Percentiles rank a stretch among this genome's conserved stretches.
Evolutionary conservation across 2,329 filamentous ascomycete genomes (phyloP).

Genomic region (Xylaria arbuscula): DNA sequence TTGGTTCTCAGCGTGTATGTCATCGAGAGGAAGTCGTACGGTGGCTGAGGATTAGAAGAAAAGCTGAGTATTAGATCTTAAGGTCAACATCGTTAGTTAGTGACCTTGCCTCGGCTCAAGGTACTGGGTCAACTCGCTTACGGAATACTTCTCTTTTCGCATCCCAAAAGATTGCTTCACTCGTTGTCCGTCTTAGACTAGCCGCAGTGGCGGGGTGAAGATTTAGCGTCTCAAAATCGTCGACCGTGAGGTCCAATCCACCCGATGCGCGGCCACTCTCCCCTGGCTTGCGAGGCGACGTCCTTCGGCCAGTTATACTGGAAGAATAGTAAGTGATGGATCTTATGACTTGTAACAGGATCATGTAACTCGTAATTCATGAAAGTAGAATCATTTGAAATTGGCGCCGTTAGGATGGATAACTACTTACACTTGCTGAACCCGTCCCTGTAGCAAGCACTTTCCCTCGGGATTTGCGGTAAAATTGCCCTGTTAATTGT

Average conservation of each 20-base stretch:
- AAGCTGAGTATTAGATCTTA: conserved; percentile 58
- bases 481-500: conserved; percentile 44
- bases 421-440: conserved; percentile 46
- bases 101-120: neutral
- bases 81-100: conserved; percentile 31
- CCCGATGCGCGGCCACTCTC: conserved; percentile 36
- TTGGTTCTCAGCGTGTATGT: conserved; percentile 56
- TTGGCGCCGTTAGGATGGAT: neutral
- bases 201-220: conserved; percentile 47
- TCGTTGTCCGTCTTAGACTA: conserved; percentile 45
- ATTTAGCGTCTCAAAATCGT: conserved; percentile 46
- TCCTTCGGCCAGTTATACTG: conserved; percentile 46
- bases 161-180: conserved; percentile 49
- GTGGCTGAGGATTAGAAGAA: conserved; percentile 57
- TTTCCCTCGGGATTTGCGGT: conserved; percentile 44
- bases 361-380: neutral
- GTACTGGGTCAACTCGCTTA: conserved; percentile 33
- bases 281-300: conserved; percentile 33
- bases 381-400: neutral
- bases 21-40: conserved; percentile 61
- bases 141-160: conserved; percentile 45
- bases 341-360: neutral
- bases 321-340: neutral
- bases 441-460: conserved; percentile 42
- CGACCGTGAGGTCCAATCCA: conserved; percentile 44